phyloP scores from a whole-genome alignment of 805 yeast species.

The Cyberlindnera mississippiensis region DNA sequence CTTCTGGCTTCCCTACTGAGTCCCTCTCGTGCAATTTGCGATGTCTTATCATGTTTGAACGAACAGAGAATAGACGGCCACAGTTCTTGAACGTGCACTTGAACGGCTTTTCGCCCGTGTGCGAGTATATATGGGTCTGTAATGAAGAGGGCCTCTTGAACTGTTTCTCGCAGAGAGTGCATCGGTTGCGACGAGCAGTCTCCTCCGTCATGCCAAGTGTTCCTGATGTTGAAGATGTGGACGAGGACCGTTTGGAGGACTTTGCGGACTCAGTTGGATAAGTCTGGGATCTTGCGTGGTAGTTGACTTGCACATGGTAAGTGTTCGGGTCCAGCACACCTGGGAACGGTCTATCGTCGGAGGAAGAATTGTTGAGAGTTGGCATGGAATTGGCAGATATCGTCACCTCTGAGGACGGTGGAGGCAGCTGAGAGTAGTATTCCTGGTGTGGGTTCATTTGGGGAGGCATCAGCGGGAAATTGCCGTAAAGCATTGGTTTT shows the following conservation, averaged over 20 bases:
- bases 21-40: constrained; percentile 51
- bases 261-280: constrained; percentile 14
- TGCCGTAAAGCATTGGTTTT: neutral
- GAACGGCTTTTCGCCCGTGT: constrained; percentile 78
- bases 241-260: constrained; percentile 12
- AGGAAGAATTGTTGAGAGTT: neutral
- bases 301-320: neutral
- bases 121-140: constrained; percentile 75
- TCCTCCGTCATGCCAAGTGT: constrained; percentile 38
- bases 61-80: constrained; percentile 65
- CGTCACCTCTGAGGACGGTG: neutral
- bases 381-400: neutral
- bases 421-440: neutral
- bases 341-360: constrained; percentile 25
- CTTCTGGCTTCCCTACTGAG: neutral
- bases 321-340: constrained; percentile 20
- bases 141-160: constrained; percentile 82
- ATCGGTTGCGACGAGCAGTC: constrained; percentile 43
- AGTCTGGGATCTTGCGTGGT: constrained; percentile 20
- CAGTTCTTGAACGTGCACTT: constrained; percentile 62
- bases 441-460: neutral
- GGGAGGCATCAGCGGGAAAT: neutral
- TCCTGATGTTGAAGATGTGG: constrained; percentile 11
- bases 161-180: constrained; percentile 61
- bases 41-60: constrained; percentile 81